Percentiles rank a stretch among this genome's conserved stretches.
Conservation (phyloP, 164 flowering plant species). For the Chimonanthus praecox region DNA sequence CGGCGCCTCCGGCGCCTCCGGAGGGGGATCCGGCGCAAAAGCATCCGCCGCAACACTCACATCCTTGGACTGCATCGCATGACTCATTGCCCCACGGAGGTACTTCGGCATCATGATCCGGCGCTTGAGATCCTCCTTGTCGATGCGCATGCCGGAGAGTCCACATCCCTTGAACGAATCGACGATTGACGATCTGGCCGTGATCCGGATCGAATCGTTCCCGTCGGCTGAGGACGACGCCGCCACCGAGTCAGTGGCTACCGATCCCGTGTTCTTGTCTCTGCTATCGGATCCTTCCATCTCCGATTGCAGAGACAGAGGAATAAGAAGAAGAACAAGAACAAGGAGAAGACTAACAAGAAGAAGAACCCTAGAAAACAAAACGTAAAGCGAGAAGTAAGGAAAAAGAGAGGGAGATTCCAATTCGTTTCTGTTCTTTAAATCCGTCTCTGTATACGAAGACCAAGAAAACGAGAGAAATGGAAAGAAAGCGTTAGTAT, state of each 20-base stretch:
- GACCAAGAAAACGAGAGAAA: no score
- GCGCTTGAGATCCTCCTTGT: slow-evolving; percentile 48
- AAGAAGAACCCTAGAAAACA: no score
- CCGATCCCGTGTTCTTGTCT: neutral
- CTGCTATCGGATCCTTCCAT: neutral
- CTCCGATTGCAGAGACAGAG: neutral
- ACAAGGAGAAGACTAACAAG: neutral
- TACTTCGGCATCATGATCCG: slow-evolving; percentile 55
- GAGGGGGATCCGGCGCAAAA: neutral
- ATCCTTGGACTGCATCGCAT: slow-evolving; percentile 43
- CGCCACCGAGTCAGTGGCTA: neutral
- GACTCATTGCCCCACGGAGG: slow-evolving; percentile 51
- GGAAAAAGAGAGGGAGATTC: no score
- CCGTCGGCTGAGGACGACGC: slow-evolving; percentile 16
- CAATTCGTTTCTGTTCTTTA: no score
- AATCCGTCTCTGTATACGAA: no score
- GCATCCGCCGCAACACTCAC: slow-evolving; percentile 1
- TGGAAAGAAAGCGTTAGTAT: no score
- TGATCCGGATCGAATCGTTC: no score
- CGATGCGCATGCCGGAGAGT: slow-evolving; percentile 50
- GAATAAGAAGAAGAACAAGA: no score
- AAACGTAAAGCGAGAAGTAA: no score
- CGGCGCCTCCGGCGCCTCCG: slow-evolving; percentile 43
- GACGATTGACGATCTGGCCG: slow-evolving; percentile 39
- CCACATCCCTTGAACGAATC: slow-evolving; percentile 65